Base-by-base conservation (phyloP, 805 yeast genomes). In the Saccharomycopsis lassenensis region DNA sequence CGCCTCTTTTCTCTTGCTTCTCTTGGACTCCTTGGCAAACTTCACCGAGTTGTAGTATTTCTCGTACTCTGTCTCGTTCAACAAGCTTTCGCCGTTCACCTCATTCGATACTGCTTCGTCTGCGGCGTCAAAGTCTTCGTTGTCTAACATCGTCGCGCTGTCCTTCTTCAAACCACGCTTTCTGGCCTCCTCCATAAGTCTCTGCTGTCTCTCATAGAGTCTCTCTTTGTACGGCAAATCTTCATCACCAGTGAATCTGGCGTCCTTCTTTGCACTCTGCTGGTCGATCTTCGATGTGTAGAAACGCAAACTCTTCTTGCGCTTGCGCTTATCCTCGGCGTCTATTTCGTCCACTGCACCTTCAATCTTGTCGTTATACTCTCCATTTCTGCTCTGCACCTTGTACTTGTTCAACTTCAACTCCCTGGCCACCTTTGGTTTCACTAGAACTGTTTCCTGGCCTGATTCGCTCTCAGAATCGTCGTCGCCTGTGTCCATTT, bases 211-310 rank as follows among this genome's bases (percentile, higher is more conserved):
- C 61, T 89, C 96, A 50, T 72, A 87, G 29, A 83, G 65, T 49
- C 96, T 72, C 59, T 89, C 97, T 48, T 73, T 76, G 57, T 91
- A 89, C 12, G 97, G 96, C 41, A 89, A 61, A 59, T 89, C 98
- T 44, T 71, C 69, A 56, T 89, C 98, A 49, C 97, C 98, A 30
- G 73, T 65, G 44, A 62, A 70, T 47, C 61, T 66, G 31, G 77
- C 77, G 29, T 60, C 62, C 42, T 71, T 70, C 56, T 78, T 79
- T 47, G 66, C 65, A 19, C 69, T 76, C 35, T 77, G 78, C 60
- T 87, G 94, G 56, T 86, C 95, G 57, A 91, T 87, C 59, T 89
- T 87, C 40, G 97, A 83, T 1, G 98, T 91, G 67, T 91, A 91
- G 74, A 91, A 91, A 43, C 97, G 77, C 50, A 91, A 71, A 2